phyloP scores from a whole-genome alignment of 139 green algal genomes.

The Tetraselmis striata region DNA sequence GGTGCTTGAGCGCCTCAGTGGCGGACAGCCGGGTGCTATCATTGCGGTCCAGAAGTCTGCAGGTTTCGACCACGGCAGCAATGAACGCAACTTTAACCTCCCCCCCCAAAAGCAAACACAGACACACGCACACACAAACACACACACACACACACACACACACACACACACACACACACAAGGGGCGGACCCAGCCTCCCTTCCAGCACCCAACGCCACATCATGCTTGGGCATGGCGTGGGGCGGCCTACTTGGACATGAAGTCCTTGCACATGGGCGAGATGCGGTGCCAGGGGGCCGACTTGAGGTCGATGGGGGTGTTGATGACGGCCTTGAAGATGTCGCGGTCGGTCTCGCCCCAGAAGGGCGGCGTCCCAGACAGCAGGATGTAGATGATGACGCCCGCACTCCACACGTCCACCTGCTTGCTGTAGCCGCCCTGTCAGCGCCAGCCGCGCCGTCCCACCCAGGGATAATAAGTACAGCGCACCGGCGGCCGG shows the following conservation, averaged over 20 bases:
- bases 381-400: conserved; percentile 50
- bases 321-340: conserved; percentile 30
- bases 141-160: neutral
- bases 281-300: neutral
- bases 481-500: too few species aligned
- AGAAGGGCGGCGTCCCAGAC: conserved; percentile 38
- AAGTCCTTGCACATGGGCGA: conserved; percentile 21
- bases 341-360: conserved; percentile 25
- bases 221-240: too few species aligned
- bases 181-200: too few species aligned
- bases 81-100: neutral
- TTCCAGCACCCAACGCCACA: too few species aligned
- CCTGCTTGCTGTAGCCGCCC: conserved; percentile 16
- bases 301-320: neutral
- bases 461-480: too few species aligned
- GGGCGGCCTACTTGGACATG: conserved; percentile 3
- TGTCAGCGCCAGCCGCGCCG: neutral
- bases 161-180: neutral
- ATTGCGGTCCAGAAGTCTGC: neutral
- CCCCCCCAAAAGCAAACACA: neutral
- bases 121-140: neutral
- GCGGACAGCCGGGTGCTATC: neutral
- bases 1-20: neutral
- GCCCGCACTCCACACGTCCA: conserved; percentile 39
- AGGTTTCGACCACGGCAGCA: too few species aligned